Percentiles rank a stretch among this genome's conserved stretches.
These are phyloP conservation scores for Hyphodiscus hymeniophilus DNA, from an alignment of 495 filamentous ascomycete genomes.

Conservation along the genomic window DNA sequence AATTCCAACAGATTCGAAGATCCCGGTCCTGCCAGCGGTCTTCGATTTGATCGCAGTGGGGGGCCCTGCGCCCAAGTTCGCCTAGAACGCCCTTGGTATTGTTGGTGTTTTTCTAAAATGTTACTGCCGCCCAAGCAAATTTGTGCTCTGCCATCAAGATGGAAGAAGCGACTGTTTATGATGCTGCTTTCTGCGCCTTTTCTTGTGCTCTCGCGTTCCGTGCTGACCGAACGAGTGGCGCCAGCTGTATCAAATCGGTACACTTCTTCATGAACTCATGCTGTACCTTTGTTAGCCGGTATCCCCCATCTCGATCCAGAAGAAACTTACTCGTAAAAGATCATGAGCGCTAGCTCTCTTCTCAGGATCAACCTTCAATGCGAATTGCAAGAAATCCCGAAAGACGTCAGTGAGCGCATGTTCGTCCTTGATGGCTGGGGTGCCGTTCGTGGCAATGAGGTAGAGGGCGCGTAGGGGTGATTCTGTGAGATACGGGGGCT, in stretches of 20 bases:
- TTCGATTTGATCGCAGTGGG: not conserved
- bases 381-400: slow-evolving; percentile 81
- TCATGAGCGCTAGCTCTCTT: slow-evolving; percentile 93
- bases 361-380: slow-evolving; percentile 92
- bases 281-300: slow-evolving; percentile 34
- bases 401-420: slow-evolving; percentile 72
- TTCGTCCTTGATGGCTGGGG: slow-evolving; percentile 90
- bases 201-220: slow-evolving; percentile 77
- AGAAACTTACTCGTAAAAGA: slow-evolving; percentile 68
- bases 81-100: not conserved
- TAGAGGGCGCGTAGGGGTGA: slow-evolving; percentile 89
- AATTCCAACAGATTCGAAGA: not conserved
- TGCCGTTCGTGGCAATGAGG: slow-evolving; percentile 95
- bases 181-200: slow-evolving; percentile 44
- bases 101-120: not conserved
- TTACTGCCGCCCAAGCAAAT: not conserved
- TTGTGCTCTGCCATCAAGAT: not conserved
- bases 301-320: not conserved
- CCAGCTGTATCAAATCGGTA: slow-evolving; percentile 48
- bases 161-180: not conserved
- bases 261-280: slow-evolving; percentile 89
- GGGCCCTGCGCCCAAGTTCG: not conserved
- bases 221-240: slow-evolving; percentile 83
- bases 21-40: not conserved
- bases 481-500: slow-evolving; percentile 94